Evolutionary conservation across 2,329 filamentous ascomycete species (phyloP).

Genomic region (Colletotrichum lini): DNA sequence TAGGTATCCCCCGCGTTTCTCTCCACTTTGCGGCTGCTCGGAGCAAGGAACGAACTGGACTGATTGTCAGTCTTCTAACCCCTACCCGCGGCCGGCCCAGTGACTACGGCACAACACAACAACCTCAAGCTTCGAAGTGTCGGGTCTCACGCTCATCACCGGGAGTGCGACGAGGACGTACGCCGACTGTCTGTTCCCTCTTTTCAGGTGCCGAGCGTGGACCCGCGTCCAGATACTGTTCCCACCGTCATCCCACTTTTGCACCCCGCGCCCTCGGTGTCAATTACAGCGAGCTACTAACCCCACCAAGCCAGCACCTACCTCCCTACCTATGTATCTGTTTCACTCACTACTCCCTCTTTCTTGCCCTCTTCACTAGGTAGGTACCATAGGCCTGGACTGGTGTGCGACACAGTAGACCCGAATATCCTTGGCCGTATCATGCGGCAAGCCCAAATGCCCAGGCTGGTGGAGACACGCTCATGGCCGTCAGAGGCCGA

Average conservation of each 20-base stretch:
- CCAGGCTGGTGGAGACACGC: neutral
- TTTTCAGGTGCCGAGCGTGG: neutral
- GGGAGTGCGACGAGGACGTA: neutral
- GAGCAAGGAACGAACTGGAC: neutral
- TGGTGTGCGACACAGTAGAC: no score
- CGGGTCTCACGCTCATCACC: neutral
- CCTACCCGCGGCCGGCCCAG: no score
- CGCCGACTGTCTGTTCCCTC: neutral
- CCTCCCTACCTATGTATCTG: neutral
- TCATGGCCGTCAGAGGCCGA: neutral
- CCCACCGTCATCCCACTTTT: neutral
- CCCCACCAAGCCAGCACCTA: slow-evolving; percentile 8
- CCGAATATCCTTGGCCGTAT: no score
- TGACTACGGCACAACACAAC: no score
- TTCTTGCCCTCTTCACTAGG: no score
- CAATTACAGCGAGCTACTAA: slow-evolving; percentile 48
- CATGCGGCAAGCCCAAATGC: neutral
- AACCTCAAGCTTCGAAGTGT: neutral
- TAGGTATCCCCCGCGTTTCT: neutral
- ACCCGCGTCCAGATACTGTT: neutral
- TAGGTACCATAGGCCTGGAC: no score
- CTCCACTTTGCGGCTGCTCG: neutral
- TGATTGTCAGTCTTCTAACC: neutral
- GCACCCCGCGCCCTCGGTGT: slow-evolving; percentile 47
- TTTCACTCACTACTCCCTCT: no score